phyloP scores from a whole-genome alignment of 768 basidiomycete species.

The Leccinum longicurvipes region DNA sequence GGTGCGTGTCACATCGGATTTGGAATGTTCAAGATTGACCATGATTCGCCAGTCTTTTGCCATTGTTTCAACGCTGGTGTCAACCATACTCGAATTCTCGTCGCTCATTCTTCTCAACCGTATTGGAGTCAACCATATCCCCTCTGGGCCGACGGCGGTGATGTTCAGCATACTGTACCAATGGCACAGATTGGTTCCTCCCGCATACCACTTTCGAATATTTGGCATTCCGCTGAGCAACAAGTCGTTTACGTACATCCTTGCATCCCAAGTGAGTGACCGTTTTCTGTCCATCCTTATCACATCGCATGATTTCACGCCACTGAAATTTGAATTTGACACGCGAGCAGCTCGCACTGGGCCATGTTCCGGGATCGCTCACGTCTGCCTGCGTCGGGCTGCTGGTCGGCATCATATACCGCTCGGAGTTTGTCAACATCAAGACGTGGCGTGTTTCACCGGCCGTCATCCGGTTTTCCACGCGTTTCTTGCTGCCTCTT shows the following conservation, averaged over 20 bases:
- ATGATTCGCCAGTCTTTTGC: slow-evolving; percentile 63
- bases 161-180: slow-evolving; percentile 83
- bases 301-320: background rate
- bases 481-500: slow-evolving; percentile 60
- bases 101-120: slow-evolving; percentile 63
- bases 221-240: slow-evolving; percentile 73
- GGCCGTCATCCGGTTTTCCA: slow-evolving; percentile 50
- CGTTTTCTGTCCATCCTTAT: background rate
- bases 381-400: slow-evolving; percentile 63
- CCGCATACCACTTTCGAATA: slow-evolving; percentile 70
- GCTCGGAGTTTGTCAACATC: slow-evolving; percentile 75
- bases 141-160: slow-evolving; percentile 72
- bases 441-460: slow-evolving; percentile 78
- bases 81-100: slow-evolving; percentile 65
- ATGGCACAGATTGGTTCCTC: slow-evolving; percentile 73
- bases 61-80: slow-evolving; percentile 62
- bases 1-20: slow-evolving; percentile 41
- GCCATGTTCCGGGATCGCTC: slow-evolving; percentile 63
- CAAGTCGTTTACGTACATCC: slow-evolving; percentile 69
- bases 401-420: slow-evolving; percentile 72
- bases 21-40: background rate
- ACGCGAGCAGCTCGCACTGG: slow-evolving; percentile 57
- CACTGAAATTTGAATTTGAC: background rate
- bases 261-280: slow-evolving; percentile 64
- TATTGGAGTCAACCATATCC: slow-evolving; percentile 67